phyloP scores from a whole-genome alignment of 306 rosid species.

The Medicago arabica region DNA sequence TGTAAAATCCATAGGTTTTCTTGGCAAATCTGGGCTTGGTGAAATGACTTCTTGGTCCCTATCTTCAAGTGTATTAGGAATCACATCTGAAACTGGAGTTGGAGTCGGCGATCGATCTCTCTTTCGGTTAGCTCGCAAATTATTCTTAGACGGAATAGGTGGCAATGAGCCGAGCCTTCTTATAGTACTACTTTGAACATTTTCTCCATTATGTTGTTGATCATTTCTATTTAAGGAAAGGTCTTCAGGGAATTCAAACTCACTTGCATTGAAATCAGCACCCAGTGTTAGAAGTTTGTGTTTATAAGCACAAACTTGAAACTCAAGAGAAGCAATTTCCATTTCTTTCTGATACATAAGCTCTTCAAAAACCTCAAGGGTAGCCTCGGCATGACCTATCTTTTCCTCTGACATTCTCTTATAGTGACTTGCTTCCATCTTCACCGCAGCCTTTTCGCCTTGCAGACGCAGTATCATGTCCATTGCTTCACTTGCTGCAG shows the following conservation, averaged over 20 bases:
- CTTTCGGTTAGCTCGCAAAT: slow-evolving; percentile 48
- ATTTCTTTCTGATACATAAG: slow-evolving; percentile 78
- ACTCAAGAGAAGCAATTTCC: slow-evolving; percentile 85
- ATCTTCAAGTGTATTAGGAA: slow-evolving; percentile 41
- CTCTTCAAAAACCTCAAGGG: slow-evolving; percentile 75
- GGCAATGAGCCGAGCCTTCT: slow-evolving; percentile 80
- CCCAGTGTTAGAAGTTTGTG: slow-evolving; percentile 70
- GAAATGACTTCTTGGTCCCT: slow-evolving; percentile 44
- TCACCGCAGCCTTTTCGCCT: slow-evolving; percentile 91
- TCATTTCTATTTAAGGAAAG: slow-evolving; percentile 42
- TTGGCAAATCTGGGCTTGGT: slow-evolving; percentile 47
- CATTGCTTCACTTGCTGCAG: slow-evolving; percentile 86
- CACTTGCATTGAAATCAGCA: slow-evolving; percentile 57
- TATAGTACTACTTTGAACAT: slow-evolving; percentile 38
- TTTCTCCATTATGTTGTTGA: slow-evolving; percentile 54
- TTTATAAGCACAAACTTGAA: slow-evolving; percentile 74
- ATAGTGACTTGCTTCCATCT: slow-evolving; percentile 92
- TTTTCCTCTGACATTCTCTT: slow-evolving; percentile 95
- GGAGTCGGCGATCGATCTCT: slow-evolving; percentile 54
- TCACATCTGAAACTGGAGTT: slow-evolving; percentile 38
- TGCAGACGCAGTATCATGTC: slow-evolving; percentile 93
- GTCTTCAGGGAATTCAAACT: slow-evolving; percentile 61
- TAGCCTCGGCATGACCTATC: slow-evolving; percentile 77
- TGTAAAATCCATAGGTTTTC: slow-evolving; percentile 35
- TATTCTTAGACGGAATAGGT: slow-evolving; percentile 53